phyloP scores from a whole-genome alignment of 2,329 filamentous ascomycete genomes.

The Alternaria brassicicola region DNA sequence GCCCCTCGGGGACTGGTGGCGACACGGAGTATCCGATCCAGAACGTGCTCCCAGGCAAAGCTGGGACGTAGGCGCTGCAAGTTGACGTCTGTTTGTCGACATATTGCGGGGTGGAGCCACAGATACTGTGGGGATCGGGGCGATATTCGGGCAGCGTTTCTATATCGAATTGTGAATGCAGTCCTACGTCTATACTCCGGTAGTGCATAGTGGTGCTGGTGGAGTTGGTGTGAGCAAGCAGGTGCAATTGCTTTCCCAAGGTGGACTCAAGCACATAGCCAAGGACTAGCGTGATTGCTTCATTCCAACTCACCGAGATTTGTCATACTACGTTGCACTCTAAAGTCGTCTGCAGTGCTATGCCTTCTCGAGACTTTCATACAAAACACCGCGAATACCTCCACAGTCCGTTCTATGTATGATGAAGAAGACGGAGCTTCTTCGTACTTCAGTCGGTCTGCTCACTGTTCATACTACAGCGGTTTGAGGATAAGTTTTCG shows the following conservation, averaged over 20 bases:
- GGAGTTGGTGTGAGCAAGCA: neutral
- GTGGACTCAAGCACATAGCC: neutral
- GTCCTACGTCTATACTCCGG: slow-evolving; percentile 48
- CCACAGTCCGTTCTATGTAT: too few species aligned
- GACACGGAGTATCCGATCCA: slow-evolving; percentile 52
- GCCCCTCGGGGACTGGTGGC: slow-evolving; percentile 36
- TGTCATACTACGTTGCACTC: neutral
- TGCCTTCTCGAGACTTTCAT: neutral
- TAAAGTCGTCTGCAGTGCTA: neutral
- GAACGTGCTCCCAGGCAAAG: slow-evolving; percentile 49
- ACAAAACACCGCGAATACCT: neutral
- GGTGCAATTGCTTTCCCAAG: neutral
- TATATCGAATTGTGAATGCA: slow-evolving; percentile 53
- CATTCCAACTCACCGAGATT: neutral
- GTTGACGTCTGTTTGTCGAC: slow-evolving; percentile 37
- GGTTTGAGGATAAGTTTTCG: neutral
- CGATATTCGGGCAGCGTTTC: slow-evolving; percentile 48
- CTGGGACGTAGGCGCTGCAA: slow-evolving; percentile 45
- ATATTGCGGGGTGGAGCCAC: slow-evolving; percentile 10
- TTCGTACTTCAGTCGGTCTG: neutral
- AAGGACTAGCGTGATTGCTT: neutral
- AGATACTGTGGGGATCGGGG: slow-evolving; percentile 22
- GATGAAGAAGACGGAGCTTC: neutral
- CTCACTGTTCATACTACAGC: neutral
- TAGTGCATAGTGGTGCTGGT: slow-evolving; percentile 31